Conservation (phyloP, 2,329 filamentous ascomycete genomes). For the Diaporthe vaccinii region DNA sequence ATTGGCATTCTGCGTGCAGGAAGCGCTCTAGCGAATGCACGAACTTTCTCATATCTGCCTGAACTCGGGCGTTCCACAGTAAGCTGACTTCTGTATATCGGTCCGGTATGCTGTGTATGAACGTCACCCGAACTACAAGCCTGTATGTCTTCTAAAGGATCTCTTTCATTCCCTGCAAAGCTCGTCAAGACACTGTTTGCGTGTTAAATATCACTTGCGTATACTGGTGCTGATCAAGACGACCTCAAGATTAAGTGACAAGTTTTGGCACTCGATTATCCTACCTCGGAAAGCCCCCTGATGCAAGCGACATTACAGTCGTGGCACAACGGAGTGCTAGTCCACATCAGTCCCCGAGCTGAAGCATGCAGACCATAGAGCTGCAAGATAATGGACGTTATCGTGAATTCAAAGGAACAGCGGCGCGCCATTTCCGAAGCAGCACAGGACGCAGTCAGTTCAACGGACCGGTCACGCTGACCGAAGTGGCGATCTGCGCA, state of each 20-base stretch:
- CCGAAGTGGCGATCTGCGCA: background rate
- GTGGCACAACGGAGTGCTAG: background rate
- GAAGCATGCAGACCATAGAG: conserved; percentile 20
- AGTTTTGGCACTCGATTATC: background rate
- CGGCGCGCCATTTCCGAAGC: conserved; percentile 6
- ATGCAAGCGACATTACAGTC: background rate
- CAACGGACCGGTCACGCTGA: background rate
- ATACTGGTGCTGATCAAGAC: background rate
- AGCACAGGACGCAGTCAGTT: background rate
- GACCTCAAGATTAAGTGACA: background rate
- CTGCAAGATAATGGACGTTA: background rate
- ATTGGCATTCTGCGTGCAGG: background rate
- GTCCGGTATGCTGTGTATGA: too few species aligned
- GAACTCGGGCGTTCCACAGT: background rate
- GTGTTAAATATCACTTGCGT: background rate
- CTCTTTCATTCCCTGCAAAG: background rate
- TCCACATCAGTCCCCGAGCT: background rate
- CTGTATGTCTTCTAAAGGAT: background rate
- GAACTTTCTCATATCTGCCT: background rate
- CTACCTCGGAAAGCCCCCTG: background rate
- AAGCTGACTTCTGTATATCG: background rate
- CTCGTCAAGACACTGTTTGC: background rate
- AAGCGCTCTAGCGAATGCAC: background rate
- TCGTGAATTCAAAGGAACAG: background rate
- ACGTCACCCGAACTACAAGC: background rate